phyloP scores from a whole-genome alignment of 176 grass and related monocot genomes.

The Tillandsia leiboldiana region DNA sequence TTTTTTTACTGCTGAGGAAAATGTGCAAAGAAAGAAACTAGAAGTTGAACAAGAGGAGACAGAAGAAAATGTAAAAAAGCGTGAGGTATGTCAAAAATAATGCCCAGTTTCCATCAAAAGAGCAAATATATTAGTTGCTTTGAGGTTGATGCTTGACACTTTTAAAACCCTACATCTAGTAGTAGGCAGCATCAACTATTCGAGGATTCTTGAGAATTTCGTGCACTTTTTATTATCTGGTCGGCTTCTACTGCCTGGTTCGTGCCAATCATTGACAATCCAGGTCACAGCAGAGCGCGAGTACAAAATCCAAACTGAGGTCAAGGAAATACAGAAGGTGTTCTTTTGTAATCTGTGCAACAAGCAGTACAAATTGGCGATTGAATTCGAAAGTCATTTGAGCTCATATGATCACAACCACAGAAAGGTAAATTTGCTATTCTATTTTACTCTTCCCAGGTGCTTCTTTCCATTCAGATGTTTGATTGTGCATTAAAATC shows the following conservation, averaged over 20 bases:
- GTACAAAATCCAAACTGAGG: slow-evolving; percentile 88
- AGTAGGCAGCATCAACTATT: slow-evolving; percentile 30
- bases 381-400: slow-evolving; percentile 90
- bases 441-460: neutral
- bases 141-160: slow-evolving; percentile 41
- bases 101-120: neutral
- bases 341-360: slow-evolving; percentile 95
- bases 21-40: slow-evolving; percentile 79
- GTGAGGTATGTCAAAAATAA: slow-evolving; percentile 52
- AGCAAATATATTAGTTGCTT: slow-evolving; percentile 17
- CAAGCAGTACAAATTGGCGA: slow-evolving; percentile 88
- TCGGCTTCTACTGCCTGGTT: slow-evolving; percentile 67
- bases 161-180: slow-evolving; percentile 30
- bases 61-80: slow-evolving; percentile 82
- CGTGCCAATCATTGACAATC: slow-evolving; percentile 86
- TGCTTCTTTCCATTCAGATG: neutral
- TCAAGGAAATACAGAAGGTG: slow-evolving; percentile 90
- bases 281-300: slow-evolving; percentile 99
- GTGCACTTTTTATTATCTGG: slow-evolving; percentile 82
- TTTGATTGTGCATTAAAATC: neutral
- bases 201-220: slow-evolving; percentile 31
- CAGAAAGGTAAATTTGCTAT: slow-evolving; percentile 56
- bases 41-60: slow-evolving; percentile 87
- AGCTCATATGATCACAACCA: slow-evolving; percentile 99
- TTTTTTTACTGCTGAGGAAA: slow-evolving; percentile 84